Conservation (phyloP, 495 filamentous ascomycete genomes). For the Neurospora tetrasperma region DNA sequence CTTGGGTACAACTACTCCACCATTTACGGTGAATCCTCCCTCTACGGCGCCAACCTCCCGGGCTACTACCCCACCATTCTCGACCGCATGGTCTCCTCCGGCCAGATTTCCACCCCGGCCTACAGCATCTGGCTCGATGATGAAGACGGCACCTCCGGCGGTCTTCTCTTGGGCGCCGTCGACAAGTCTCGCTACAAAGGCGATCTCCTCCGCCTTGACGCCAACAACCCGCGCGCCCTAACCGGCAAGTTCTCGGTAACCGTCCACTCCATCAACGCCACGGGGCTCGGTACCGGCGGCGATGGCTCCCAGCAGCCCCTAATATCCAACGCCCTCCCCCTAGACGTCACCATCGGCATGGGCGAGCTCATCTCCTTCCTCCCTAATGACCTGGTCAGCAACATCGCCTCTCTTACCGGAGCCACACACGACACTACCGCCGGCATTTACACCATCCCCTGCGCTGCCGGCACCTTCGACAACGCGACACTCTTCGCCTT, state of each 20-base stretch:
- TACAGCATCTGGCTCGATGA: conserved; percentile 79
- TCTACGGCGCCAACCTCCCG: conserved; percentile 7
- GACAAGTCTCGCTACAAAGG: conserved; percentile 65
- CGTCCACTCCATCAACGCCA: conserved; percentile 35
- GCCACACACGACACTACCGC: conserved; percentile 37
- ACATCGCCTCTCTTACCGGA: conserved; percentile 48
- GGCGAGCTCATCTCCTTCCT: conserved; percentile 67
- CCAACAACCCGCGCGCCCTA: conserved; percentile 21
- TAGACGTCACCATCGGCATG: conserved; percentile 45
- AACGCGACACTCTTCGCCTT: conserved; percentile 48
- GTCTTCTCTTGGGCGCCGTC: conserved; percentile 75
- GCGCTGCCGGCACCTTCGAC: conserved; percentile 41
- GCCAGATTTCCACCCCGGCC: conserved; percentile 57
- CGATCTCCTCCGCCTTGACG: conserved; percentile 49
- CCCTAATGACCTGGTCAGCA: conserved; percentile 46
- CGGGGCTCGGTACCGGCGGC: conserved; percentile 6
- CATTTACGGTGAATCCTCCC: conserved; percentile 25
- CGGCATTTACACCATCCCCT: conserved; percentile 50
- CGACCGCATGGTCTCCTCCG: conserved; percentile 50
- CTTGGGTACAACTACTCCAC: conserved; percentile 62
- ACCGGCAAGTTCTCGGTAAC: conserved; percentile 52
- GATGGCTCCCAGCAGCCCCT: conserved; percentile 26
- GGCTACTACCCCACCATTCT: conserved; percentile 60
- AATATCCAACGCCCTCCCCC: conserved; percentile 46
- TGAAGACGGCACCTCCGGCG: conserved; percentile 49